Base-by-base conservation (phyloP, 495 filamentous ascomycete species). In the Sordaria brevicollis region DNA sequence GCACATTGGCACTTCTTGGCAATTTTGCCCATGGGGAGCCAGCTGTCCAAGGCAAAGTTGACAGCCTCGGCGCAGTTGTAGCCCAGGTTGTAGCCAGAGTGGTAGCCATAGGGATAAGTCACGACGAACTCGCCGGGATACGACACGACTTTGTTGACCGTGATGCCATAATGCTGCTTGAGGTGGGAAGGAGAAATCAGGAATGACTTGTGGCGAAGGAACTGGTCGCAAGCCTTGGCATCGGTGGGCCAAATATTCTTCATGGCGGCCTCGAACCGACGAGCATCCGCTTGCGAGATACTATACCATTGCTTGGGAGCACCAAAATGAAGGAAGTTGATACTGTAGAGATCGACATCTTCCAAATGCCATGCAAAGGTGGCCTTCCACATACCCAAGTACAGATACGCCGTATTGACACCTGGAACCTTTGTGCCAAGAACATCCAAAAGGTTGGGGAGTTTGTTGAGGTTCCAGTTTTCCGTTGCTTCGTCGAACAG, bases 261-360 rank as follows among this genome's bases (percentile, higher is more conserved):
- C 95, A 99, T 99, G 65, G 93, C 94, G 9, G 90, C 88, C 80
- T 99, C 95, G 77, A 99, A 99, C 10, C 90, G 87, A 65, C 92
- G 86, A n/a, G 95, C 95, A 79, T 99, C 95, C 68, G 90, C 91
- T 77, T 97, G 96, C 2, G 94, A 96, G 71, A 99, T 99, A 78
- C 93, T 97, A 81, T 99, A 99, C 95, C 95, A 99, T 77, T 99
- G 95, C 78, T 99, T 99, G 5, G 95, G 95, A 11, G 95, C 95
- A 54, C 95, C 95, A 77, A 99, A 99, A 77, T 99, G 95, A 71
- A 99, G 93, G 79, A 97, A 99, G 82, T 99, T 99, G 84, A 99
- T 99, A 81, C 94, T 97, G 86, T 98, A 98, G 2, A 99, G 87
- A 81, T 99, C 95, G 68, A 99, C 93, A 81, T 99, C 95, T 76